These are phyloP conservation scores for Colletotrichum graminicola DNA, from an alignment of 2,329 filamentous ascomycete species.

Conservation along the genomic window DNA sequence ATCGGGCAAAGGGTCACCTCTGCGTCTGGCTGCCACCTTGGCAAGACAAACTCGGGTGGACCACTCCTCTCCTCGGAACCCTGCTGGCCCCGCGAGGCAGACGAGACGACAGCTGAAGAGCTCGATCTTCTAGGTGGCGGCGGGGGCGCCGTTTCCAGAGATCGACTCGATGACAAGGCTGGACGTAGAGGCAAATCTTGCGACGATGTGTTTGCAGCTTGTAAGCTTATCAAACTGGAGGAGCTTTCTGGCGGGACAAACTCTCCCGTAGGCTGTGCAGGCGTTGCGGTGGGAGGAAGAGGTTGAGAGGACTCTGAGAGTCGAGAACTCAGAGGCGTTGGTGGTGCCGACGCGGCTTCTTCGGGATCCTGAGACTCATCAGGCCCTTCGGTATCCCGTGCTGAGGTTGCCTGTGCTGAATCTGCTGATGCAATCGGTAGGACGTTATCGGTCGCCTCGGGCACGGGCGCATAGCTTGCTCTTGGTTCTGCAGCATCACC, in stretches of 20 bases:
- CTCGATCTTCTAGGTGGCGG: constrained; percentile 33
- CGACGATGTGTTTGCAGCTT: constrained; percentile 15
- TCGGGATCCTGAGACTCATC: constrained; percentile 41
- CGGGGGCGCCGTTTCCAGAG: constrained; percentile 26
- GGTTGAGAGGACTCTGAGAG: constrained; percentile 37
- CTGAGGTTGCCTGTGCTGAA: constrained; percentile 38
- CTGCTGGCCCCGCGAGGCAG: constrained; percentile 26
- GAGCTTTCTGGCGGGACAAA: constrained; percentile 37
- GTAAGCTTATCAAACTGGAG: constrained; percentile 21
- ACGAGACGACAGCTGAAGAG: constrained; percentile 11
- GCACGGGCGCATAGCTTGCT: constrained; percentile 41
- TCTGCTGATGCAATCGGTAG: constrained; percentile 19
- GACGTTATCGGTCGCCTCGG: constrained; percentile 30
- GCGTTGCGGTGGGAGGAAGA: constrained; percentile 38
- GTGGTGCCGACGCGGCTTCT: constrained; percentile 36
- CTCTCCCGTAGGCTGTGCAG: constrained; percentile 36
- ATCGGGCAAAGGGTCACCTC: constrained; percentile 89
- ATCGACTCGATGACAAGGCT: constrained; percentile 18
- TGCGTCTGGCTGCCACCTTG: constrained; percentile 88
- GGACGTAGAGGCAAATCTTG: constrained; percentile 24
- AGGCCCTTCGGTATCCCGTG: constrained; percentile 34
- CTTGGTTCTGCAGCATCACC: constrained; percentile 17
- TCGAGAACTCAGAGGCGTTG: constrained; percentile 35
- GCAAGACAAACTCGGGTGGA: constrained; percentile 67
- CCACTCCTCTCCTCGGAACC: constrained; percentile 25